Base-by-base conservation (phyloP, 768 basidiomycete species). In the Asterophora parasitica region DNA sequence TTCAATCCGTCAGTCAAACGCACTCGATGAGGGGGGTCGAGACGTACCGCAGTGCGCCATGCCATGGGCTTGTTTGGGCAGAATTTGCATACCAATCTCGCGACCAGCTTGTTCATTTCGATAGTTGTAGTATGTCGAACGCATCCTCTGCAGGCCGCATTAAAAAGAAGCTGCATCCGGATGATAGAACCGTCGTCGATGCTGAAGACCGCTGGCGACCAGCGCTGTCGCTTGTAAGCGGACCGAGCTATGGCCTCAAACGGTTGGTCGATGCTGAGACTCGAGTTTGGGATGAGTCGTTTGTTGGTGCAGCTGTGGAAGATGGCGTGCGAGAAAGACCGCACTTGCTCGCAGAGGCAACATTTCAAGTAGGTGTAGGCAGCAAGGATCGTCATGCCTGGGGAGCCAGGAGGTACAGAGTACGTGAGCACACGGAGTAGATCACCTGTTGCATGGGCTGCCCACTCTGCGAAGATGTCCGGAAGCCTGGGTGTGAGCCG, bases 1-100 rank as follows among this genome's bases (percentile, higher is more conserved):
- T 33, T 33, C 34, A 28, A 23, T 35, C 30, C 16, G 27, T 33
- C 33, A 9, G 16, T 11, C 42, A 27, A 42, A 4, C 20, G 17
- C 17, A 20, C 16, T 5, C n/a, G 12, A 16, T 15, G 10, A 31
- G 30, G 2, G 9, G 23, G 30, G 30, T 31, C 15, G 33, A 37
- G 6, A 30, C 49, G 40, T 4, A 50, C 48, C 17, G 49, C 43
- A 17, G 42, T 40, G 15, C 43, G 37, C 43, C 49, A 50, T 20
- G 42, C 13, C 42, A 50, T 50, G n/a, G 19, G 10, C 8, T 49
- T 17, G n/a, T 11, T 40, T 10, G 37, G 23, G 36, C 50, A 51
- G 42, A 47, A 26, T 13, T 13, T 23, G 33, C 42, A 51, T 15
- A 51, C 16, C n/a, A 51, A 30, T 16, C 38, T 42, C 10, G 26